Conservation (phyloP, 192 early-diverging fungal species). For the Podila epicladia region DNA sequence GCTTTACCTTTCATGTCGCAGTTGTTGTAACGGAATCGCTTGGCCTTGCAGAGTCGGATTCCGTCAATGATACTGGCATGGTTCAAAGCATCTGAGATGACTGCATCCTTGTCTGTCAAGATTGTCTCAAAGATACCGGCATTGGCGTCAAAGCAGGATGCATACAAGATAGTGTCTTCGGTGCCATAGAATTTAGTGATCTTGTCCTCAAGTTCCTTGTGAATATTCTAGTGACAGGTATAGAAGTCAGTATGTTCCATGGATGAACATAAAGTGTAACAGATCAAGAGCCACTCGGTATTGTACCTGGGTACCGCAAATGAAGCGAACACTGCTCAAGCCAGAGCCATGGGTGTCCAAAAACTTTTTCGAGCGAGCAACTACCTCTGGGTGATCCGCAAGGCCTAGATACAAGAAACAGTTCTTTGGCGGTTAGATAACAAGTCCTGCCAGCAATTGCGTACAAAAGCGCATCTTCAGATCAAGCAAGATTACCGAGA, state of each 20-base stretch:
- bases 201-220: slow-evolving; percentile 70
- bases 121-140: slow-evolving; percentile 75
- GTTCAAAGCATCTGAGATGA: slow-evolving; percentile 92
- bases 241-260: slow-evolving; percentile 52
- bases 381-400: slow-evolving; percentile 65
- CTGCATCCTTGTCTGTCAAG: slow-evolving; percentile 66
- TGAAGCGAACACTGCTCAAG: slow-evolving; percentile 74
- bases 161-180: slow-evolving; percentile 72
- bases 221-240: slow-evolving; percentile 53
- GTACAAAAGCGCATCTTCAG: too few species aligned
- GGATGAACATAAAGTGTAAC: not conserved
- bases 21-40: slow-evolving; percentile 92
- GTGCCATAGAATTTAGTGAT: slow-evolving; percentile 67
- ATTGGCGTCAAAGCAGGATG: slow-evolving; percentile 78
- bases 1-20: slow-evolving; percentile 59
- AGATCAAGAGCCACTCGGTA: not conserved
- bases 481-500: slow-evolving; percentile 45
- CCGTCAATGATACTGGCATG: slow-evolving; percentile 98
- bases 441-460: too few species aligned
- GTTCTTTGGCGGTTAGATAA: too few species aligned
- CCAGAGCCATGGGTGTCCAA: slow-evolving; percentile 70
- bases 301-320: slow-evolving; percentile 71
- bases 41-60: slow-evolving; percentile 87
- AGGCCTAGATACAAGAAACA: slow-evolving; percentile 20
- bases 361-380: slow-evolving; percentile 58